These are phyloP conservation scores for Dichotomocladium elegans DNA, from an alignment of 371 early-diverging fungal genomes.

Conservation along the genomic window DNA sequence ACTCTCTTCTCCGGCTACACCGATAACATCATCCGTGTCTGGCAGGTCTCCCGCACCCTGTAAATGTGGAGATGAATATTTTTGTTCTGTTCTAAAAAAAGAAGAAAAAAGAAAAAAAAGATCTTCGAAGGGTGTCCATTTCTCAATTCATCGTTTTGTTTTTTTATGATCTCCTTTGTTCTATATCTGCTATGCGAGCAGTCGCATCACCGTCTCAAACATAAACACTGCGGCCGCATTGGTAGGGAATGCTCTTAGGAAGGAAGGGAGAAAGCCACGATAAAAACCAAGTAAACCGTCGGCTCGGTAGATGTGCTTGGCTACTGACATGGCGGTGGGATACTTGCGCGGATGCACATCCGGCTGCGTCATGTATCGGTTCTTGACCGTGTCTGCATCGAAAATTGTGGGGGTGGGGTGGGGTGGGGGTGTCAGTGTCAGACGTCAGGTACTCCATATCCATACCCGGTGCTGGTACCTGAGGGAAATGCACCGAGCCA, in stretches of 20 bases:
- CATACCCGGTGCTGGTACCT: conserved; percentile 44
- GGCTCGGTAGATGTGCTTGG: conserved; percentile 49
- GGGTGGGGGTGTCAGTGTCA: too few relatives aligned
- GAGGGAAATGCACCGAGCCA: conserved; percentile 87
- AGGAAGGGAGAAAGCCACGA: conserved; percentile 76
- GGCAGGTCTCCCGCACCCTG: conserved; percentile 77
- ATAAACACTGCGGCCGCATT: conserved; percentile 85
- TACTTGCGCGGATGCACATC: conserved; percentile 62
- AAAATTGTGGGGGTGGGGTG: too few relatives aligned
- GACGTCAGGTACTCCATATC: not conserved
- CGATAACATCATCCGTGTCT: conserved; percentile 93
- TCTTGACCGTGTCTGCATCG: conserved; percentile 89
- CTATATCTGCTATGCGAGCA: conserved; percentile 25
- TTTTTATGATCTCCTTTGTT: not conserved
- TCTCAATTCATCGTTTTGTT: not conserved
- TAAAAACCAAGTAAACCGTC: conserved; percentile 76
- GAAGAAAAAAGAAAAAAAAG: too few relatives aligned
- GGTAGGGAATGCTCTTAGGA: conserved; percentile 88
- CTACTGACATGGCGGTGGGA: conserved; percentile 54
- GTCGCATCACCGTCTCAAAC: conserved; percentile 65
- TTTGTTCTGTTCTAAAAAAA: not conserved
- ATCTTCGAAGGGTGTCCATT: too few relatives aligned
- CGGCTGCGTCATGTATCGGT: conserved; percentile 89
- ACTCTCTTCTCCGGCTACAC: conserved; percentile 98
- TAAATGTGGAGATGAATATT: too few relatives aligned